Conservation (phyloP, 2,329 filamentous ascomycete species). For the Pseudopyrenochaeta lycopersici region DNA sequence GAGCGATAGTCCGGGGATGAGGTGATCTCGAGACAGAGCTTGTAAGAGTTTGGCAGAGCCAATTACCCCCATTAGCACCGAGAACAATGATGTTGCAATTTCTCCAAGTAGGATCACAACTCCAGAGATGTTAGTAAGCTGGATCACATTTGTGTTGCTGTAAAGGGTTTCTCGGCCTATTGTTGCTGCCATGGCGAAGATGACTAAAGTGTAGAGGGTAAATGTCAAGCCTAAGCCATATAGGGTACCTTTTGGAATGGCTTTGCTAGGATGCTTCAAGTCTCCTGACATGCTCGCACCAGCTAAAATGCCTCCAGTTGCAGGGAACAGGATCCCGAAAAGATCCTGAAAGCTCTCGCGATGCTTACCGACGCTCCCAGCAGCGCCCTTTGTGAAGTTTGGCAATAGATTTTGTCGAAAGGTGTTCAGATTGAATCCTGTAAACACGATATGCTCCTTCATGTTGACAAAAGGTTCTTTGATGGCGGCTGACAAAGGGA, state of each 20-base stretch:
- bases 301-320: conserved; percentile 68
- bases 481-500: conserved; percentile 79
- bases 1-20: conserved; percentile 77
- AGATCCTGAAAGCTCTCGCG: conserved; percentile 79
- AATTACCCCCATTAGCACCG: conserved; percentile 85
- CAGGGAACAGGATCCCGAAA: conserved; percentile 86
- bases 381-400: conserved; percentile 67
- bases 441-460: conserved; percentile 74
- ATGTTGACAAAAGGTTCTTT: conserved; percentile 72
- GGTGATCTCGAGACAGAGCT: conserved; percentile 79
- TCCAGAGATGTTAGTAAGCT: conserved; percentile 80
- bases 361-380: conserved; percentile 68
- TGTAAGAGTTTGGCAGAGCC: conserved; percentile 86
- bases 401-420: conserved; percentile 79
- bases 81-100: conserved; percentile 84
- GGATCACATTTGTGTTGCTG: conserved; percentile 79
- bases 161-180: conserved; percentile 79
- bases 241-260: conserved; percentile 85
- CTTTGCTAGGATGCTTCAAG: conserved; percentile 80
- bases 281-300: conserved; percentile 93
- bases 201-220: conserved; percentile 76
- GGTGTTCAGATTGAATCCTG: conserved; percentile 76
- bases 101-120: conserved; percentile 81
- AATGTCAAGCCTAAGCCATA: conserved; percentile 81
- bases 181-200: conserved; percentile 79